Evolutionary conservation across 2,329 filamentous ascomycete genomes (phyloP), one percentile per base, ranked within the genome.

Genomic region (Apiospora rasikravindrae): DNA sequence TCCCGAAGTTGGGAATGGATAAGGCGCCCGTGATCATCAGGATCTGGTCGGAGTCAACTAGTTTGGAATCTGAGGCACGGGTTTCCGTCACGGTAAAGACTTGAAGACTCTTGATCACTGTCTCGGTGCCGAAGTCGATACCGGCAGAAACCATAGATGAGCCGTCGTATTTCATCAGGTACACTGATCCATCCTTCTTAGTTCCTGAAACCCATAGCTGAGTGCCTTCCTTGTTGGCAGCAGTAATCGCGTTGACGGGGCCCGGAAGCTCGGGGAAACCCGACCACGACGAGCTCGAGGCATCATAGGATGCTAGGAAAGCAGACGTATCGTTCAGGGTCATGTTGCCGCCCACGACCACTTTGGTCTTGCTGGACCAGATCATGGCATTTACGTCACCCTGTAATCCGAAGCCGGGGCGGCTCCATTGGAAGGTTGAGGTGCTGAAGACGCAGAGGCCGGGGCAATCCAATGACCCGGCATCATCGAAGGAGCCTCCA

Each of bases 11-110:
- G 0, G 92, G 90, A 24, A 98, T 87, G 75, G 90, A 88, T 76
- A 99, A 89, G 70, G 92, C 89, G 51, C 96, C 96, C n/a, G 94
- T 94, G 69, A 98, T 85, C 83, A 99, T 88, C 47, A 99, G 88
- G 4, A 90, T 88, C 80, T 96, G 90, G 74, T 90, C 86, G 24
- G 88, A 83, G 69, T 90, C 87, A 22, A 99, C 83, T 8, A 95
- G 84, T 13, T 64, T 22, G 49, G 88, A 83, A 2, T 88, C 90
- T 19, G 86, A 83, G 47, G 85, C 89, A 80, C 98, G 96, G 22
- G 89, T 83, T 68, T 91, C 83, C 0, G 89, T 92, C 26, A 97
- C 82, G 4, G 90, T 88, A 76, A 98, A 91, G 72, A 98, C 87
- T 79, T 98, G 95, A 7, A 99, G 86, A 73, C 94, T 93, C 70